A percentile compares a stretch with the other conserved stretches of the same genome.
Conservation (phyloP, 805 yeast genomes). For the Maudiozyma pseudohumilis region DNA sequence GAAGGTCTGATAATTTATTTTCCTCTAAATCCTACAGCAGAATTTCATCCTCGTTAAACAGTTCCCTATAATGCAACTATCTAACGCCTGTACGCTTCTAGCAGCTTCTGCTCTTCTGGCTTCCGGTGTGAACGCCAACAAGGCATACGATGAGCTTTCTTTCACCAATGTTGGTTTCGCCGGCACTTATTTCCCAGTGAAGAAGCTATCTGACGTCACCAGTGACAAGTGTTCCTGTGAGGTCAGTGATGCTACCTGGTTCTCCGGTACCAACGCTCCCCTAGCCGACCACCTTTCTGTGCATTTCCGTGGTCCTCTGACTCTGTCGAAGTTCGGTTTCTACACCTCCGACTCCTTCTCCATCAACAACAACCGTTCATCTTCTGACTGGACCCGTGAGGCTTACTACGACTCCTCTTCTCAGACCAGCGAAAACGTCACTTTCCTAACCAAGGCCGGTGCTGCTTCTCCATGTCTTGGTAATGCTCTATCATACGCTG, state of each 20-base stretch:
- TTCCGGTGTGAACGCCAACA: constrained; percentile 1
- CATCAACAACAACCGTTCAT: constrained; percentile 21
- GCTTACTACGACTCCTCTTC: constrained; percentile 44
- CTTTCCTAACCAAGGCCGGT: constrained; percentile 60
- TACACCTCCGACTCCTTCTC: constrained; percentile 40
- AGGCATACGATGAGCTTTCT: constrained; percentile 16
- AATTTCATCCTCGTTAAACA: neutral
- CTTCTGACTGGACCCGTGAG: constrained; percentile 45
- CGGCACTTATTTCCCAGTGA: constrained; percentile 25
- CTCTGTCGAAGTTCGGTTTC: constrained; percentile 49
- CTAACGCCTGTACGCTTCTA: neutral
- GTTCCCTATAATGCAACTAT: no score
- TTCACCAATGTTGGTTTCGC: constrained; percentile 28
- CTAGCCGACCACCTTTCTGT: constrained; percentile 57
- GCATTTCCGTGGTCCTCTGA: constrained; percentile 69
- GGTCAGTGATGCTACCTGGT: constrained; percentile 20
- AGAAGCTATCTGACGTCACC: constrained; percentile 17
- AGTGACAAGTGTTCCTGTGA: constrained; percentile 24
- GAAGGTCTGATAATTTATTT: no score
- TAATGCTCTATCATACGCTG: constrained; percentile 55
- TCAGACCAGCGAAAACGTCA: constrained; percentile 49
- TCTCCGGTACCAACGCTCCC: constrained; percentile 55
- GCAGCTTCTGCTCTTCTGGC: neutral
- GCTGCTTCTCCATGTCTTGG: constrained; percentile 54
- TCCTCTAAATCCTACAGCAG: no score